Conservation (phyloP, 2,329 filamentous ascomycete genomes). For the Fusarium papillatum region DNA sequence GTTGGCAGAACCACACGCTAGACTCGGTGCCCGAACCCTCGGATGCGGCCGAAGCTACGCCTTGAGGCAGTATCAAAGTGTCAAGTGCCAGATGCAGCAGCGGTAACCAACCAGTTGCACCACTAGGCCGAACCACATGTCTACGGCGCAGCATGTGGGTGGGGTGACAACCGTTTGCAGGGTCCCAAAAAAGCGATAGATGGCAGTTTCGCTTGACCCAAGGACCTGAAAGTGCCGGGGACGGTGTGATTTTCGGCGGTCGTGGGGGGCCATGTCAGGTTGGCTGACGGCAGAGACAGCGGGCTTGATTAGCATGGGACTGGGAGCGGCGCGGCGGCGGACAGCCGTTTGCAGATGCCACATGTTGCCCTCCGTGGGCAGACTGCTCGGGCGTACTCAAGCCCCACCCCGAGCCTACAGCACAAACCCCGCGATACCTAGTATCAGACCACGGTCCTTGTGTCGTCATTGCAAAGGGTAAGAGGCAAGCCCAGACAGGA, state of each 20-base stretch:
- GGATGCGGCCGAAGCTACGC: constrained; percentile 41
- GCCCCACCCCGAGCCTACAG: constrained; percentile 31
- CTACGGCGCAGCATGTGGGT: constrained; percentile 33
- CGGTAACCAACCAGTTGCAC: constrained; percentile 37
- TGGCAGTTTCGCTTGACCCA: constrained; percentile 25
- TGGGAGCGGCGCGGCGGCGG: constrained; percentile 10
- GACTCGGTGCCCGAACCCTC: constrained; percentile 43
- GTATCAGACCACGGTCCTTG: constrained; percentile 43
- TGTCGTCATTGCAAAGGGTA: constrained; percentile 45
- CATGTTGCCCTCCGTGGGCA: constrained; percentile 28
- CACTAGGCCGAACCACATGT: constrained; percentile 42
- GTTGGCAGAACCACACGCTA: constrained; percentile 41
- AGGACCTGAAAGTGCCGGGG: constrained; percentile 14
- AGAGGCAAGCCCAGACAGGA: not conserved
- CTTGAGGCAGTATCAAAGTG: constrained; percentile 24
- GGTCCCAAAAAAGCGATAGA: constrained; percentile 17
- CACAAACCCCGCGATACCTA: constrained; percentile 42
- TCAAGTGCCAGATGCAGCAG: constrained; percentile 17
- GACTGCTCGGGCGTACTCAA: constrained; percentile 24
- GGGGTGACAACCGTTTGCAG: constrained; percentile 41
- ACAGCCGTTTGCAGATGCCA: constrained; percentile 20
- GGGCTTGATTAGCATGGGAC: not conserved
- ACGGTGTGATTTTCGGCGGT: constrained; percentile 19
- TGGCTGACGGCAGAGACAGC: constrained; percentile 20
- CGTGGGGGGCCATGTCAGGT: constrained; percentile 14